Conservation (phyloP, 306 rosid genomes). For the Mimosa bimucronata region DNA sequence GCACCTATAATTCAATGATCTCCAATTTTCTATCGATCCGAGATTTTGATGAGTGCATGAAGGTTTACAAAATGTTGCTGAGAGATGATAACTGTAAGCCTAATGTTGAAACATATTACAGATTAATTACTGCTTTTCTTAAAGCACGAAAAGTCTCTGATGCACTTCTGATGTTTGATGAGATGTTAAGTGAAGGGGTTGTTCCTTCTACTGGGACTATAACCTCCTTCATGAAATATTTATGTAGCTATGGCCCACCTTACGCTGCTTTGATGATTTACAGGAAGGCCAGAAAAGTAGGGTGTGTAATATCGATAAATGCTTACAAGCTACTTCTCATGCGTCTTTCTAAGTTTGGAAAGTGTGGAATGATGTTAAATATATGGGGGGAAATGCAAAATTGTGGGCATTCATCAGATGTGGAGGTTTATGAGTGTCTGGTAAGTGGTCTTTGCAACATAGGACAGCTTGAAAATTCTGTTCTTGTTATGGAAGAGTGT, state of each 20-base stretch:
- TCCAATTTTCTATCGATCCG: constrained; percentile 60
- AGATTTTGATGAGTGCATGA: constrained; percentile 58
- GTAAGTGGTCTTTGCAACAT: constrained; percentile 74
- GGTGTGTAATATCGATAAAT: constrained; percentile 62
- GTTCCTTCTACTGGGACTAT: constrained; percentile 66
- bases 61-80: constrained; percentile 63
- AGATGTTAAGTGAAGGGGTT: constrained; percentile 66
- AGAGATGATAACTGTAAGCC: constrained; percentile 62
- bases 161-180: constrained; percentile 83
- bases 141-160: constrained; percentile 73
- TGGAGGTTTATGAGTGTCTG: constrained; percentile 76
- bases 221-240: constrained; percentile 61
- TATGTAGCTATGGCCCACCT: constrained; percentile 93
- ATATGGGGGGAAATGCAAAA: constrained; percentile 91
- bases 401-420: constrained; percentile 70
- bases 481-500: constrained; percentile 91
- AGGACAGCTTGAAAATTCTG: constrained; percentile 88
- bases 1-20: constrained; percentile 72
- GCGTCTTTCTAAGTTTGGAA: constrained; percentile 81
- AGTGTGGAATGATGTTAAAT: constrained; percentile 73
- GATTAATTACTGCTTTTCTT: constrained; percentile 61
- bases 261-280: constrained; percentile 79
- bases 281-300: constrained; percentile 69
- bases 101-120: constrained; percentile 56
- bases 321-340: constrained; percentile 80